Percentiles rank a stretch among this genome's conserved stretches.
Conservation (phyloP, 116 monocot genomes). For the Trichopus zeylanicus region DNA sequence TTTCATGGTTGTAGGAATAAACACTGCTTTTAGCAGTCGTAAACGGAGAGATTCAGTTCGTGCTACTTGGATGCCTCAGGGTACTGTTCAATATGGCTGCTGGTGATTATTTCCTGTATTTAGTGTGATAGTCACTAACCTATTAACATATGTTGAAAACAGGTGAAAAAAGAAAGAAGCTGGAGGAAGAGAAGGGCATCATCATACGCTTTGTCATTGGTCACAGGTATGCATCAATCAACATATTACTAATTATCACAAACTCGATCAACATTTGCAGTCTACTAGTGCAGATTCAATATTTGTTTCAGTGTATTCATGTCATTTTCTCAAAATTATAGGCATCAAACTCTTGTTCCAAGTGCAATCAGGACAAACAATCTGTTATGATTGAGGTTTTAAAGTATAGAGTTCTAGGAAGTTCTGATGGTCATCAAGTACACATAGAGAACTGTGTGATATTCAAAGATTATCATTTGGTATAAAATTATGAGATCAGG, state of each 20-base stretch:
- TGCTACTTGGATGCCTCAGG: constrained; percentile 96
- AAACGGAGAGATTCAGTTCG: constrained; percentile 96
- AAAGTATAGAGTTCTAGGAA: too few relatives aligned
- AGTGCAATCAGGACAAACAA: too few relatives aligned
- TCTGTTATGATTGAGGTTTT: too few relatives aligned
- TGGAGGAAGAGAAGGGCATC: constrained; percentile 70
- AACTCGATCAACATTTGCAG: not conserved
- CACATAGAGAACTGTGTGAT: too few relatives aligned
- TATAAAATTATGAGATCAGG: too few relatives aligned
- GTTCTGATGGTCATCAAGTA: too few relatives aligned
- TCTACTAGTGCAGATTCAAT: too few relatives aligned
- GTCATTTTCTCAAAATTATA: too few relatives aligned
- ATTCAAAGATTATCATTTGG: too few relatives aligned
- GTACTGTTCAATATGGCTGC: constrained; percentile 15
- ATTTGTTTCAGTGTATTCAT: too few relatives aligned
- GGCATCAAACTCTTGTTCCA: too few relatives aligned
- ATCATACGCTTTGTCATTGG: constrained; percentile 69
- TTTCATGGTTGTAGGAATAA: constrained; percentile 94
- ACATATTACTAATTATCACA: not conserved
- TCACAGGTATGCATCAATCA: constrained; percentile 32
- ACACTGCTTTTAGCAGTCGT: constrained; percentile 98
- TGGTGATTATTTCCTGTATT: not conserved
- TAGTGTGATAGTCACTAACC: not conserved
- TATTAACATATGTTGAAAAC: not conserved
- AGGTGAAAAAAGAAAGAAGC: constrained; percentile 59